Evolutionary conservation across 148 eudicot genomes (phyloP).

Genomic region (Talinum fruticosum): DNA sequence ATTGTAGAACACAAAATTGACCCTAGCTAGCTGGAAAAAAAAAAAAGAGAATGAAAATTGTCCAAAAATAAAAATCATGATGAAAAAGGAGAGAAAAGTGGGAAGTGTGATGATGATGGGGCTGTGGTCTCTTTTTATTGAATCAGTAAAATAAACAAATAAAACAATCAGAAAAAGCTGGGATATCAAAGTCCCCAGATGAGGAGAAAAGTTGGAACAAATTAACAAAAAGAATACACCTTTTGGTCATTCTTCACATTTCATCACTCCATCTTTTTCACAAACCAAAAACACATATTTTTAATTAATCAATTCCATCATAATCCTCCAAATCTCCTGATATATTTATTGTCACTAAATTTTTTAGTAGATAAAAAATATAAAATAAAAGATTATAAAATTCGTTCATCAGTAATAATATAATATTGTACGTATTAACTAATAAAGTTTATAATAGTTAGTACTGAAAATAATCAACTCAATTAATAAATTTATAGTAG

Average conservation of each 20-base stretch:
- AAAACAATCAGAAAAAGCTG: slow-evolving; percentile 12
- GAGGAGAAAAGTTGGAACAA: slow-evolving; percentile 3
- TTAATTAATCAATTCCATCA: slow-evolving; percentile 33
- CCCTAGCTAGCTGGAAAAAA: not conserved
- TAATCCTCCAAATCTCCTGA: no score
- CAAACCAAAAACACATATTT: not conserved
- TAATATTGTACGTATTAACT: no score
- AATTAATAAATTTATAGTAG: no score
- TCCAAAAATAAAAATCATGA: slow-evolving; percentile 26
- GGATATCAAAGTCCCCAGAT: slow-evolving; percentile 20
- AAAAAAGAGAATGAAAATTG: slow-evolving; percentile 20
- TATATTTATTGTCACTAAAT: no score
- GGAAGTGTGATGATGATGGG: slow-evolving; percentile 24
- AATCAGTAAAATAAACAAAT: slow-evolving; percentile 14
- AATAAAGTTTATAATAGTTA: no score
- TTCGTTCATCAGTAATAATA: no score
- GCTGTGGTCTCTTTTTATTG: slow-evolving; percentile 22
- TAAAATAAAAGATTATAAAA: no score
- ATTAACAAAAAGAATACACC: slow-evolving; percentile 23
- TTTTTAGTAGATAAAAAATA: no score
- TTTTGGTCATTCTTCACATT: slow-evolving; percentile 2
- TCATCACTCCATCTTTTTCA: slow-evolving; percentile 7
- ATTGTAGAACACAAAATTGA: slow-evolving; percentile 13
- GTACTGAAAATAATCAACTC: no score
- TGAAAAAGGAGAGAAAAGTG: slow-evolving; percentile 19